phyloP scores from a whole-genome alignment of 2,329 filamentous ascomycete genomes.

The Cordyceps tenuipes region DNA sequence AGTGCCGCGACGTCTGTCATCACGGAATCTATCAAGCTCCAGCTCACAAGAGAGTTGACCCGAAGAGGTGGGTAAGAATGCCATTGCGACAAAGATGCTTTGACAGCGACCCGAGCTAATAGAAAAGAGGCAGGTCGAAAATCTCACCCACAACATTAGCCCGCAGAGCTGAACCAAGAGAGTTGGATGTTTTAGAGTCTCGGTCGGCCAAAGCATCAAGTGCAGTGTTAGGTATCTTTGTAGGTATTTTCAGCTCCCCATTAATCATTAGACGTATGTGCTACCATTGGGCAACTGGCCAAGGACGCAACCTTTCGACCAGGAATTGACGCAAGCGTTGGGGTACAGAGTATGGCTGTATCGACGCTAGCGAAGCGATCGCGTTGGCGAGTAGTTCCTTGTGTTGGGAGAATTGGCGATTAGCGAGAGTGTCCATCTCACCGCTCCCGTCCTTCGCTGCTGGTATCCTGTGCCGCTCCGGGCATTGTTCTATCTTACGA shows the following conservation, averaged over 20 bases:
- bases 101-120: background rate
- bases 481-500: no score
- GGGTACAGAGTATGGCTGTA: background rate
- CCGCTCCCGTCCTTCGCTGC: no score
- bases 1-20: background rate
- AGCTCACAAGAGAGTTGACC: background rate
- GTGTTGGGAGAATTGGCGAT: background rate
- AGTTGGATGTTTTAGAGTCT: no score
- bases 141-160: constrained; percentile 4
- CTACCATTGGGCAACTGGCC: background rate
- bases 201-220: background rate
- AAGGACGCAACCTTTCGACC: background rate
- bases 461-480: background rate
- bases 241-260: background rate
- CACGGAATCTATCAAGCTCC: background rate
- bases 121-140: background rate
- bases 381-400: background rate
- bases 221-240: no score
- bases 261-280: background rate
- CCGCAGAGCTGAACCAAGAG: background rate
- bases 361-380: constrained; percentile 9
- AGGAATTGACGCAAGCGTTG: background rate
- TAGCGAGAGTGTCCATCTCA: background rate
- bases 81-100: background rate
- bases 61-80: background rate